Evolutionary conservation across 108 stramenopile genomes (phyloP).

Genomic region (Bacterosira constricta): DNA sequence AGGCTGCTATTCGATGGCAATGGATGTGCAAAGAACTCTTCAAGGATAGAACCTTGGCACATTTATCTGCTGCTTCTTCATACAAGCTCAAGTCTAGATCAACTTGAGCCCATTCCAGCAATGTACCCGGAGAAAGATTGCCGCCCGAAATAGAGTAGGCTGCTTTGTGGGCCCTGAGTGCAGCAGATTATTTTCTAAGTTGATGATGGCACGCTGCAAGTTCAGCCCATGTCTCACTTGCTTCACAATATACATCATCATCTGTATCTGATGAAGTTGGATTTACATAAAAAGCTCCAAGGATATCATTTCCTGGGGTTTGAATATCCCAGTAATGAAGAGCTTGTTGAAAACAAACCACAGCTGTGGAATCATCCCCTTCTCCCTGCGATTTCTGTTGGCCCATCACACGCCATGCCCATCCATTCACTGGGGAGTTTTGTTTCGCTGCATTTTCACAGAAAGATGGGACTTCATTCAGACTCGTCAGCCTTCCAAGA

Average conservation of each 20-base stretch:
- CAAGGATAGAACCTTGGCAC: conserved; percentile 39
- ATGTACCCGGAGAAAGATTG: conserved; percentile 32
- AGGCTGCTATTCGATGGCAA: conserved; percentile 47
- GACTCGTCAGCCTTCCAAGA: conserved; percentile 45
- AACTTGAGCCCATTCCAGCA: conserved; percentile 73
- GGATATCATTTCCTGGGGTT: conserved; percentile 39
- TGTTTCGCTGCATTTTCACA: conserved; percentile 53
- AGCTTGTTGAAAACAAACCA: conserved; percentile 68
- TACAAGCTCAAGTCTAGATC: conserved; percentile 69
- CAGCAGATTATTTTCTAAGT: conserved; percentile 67
- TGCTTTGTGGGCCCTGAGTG: conserved; percentile 58
- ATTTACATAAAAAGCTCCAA: conserved; percentile 48
- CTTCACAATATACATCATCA: conserved; percentile 10
- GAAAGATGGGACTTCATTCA: conserved; percentile 17
- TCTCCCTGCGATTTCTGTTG: conserved; percentile 36
- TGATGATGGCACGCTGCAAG: conserved; percentile 68
- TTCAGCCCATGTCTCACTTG: conserved; percentile 49
- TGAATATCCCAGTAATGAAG: conserved; percentile 67
- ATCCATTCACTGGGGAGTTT: conserved; percentile 63
- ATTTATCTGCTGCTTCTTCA: conserved; percentile 64
- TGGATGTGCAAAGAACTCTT: conserved; percentile 9
- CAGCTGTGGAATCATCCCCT: conserved; percentile 56
- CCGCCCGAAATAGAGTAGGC: conserved; percentile 46
- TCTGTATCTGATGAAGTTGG: neutral
- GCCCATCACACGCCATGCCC: conserved; percentile 77